Conservation (phyloP, 2,329 filamentous ascomycete species). For the Stagonosporopsis vannaccii region DNA sequence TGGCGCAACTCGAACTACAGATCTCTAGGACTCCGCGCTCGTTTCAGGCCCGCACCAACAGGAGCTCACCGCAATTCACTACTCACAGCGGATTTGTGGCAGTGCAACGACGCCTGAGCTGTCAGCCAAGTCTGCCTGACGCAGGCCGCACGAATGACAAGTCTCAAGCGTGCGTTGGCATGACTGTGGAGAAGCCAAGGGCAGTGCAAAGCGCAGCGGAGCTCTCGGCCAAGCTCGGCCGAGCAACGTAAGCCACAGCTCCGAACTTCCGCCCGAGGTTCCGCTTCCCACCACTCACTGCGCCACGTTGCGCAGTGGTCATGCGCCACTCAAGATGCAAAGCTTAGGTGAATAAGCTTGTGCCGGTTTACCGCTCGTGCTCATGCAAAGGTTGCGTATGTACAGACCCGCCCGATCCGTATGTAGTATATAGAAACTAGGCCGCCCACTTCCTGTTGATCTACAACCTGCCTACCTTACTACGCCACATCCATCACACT, state of each 20-base stretch:
- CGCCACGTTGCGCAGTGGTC: slow-evolving; percentile 11
- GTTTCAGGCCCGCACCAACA: neutral
- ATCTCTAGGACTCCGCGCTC: neutral
- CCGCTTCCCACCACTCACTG: slow-evolving; percentile 18
- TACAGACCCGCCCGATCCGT: slow-evolving; percentile 8
- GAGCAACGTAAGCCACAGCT: slow-evolving; percentile 6
- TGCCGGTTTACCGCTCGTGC: slow-evolving; percentile 7
- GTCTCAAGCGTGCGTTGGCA: neutral
- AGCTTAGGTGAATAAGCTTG: slow-evolving; percentile 15
- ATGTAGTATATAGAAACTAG: slow-evolving; percentile 6
- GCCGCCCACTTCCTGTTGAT: neutral
- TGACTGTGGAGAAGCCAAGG: neutral
- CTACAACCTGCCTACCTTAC: neutral
- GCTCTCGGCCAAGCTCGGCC: slow-evolving; percentile 8
- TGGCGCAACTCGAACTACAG: slow-evolving; percentile 4
- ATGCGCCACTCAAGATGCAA: slow-evolving; percentile 6
- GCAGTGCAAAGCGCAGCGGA: slow-evolving; percentile 7
- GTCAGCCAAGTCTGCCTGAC: slow-evolving; percentile 5
- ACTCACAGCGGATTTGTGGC: slow-evolving; percentile 12
- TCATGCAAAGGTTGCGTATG: slow-evolving; percentile 10
- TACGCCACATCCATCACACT: neutral
- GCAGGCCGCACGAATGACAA: slow-evolving; percentile 13
- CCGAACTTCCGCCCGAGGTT: slow-evolving; percentile 15
- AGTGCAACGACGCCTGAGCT: neutral
- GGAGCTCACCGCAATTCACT: neutral